These are phyloP conservation scores for Blastomyces emzantsi DNA, from an alignment of 2,329 filamentous ascomycete genomes.

Conservation along the genomic window DNA sequence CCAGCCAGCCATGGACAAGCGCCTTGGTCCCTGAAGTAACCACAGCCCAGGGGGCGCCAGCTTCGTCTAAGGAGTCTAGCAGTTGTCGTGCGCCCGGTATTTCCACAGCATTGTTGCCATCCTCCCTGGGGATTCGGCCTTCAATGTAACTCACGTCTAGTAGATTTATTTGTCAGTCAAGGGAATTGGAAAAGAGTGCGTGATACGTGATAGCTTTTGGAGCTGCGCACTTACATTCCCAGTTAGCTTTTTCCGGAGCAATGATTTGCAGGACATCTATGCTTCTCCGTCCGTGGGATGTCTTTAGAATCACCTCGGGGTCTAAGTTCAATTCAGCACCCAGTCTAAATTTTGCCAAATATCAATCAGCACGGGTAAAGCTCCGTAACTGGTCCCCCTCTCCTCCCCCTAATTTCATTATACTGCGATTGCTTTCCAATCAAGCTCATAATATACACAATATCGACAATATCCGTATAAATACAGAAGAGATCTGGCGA, in stretches of 20 bases:
- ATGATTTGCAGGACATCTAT: constrained; percentile 78
- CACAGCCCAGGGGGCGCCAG: constrained; percentile 70
- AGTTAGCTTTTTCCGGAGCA: constrained; percentile 76
- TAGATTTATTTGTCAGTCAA: constrained; percentile 9
- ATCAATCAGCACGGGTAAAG: constrained; percentile 1
- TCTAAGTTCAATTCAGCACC: constrained; percentile 76
- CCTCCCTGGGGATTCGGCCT: constrained; percentile 63
- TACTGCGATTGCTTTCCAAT: not conserved
- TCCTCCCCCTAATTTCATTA: not conserved
- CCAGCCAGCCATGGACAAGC: constrained; percentile 64
- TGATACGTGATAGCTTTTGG: not conserved
- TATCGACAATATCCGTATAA: not conserved
- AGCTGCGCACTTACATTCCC: constrained; percentile 63
- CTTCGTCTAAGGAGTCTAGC: constrained; percentile 55
- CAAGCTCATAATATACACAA: constrained; percentile 1
- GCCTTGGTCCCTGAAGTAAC: constrained; percentile 60
- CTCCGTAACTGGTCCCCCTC: not conserved
- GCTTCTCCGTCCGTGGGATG: constrained; percentile 80
- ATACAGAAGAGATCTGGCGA: constrained; percentile 4
- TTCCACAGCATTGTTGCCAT: constrained; percentile 69
- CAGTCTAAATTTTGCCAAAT: constrained; percentile 24
- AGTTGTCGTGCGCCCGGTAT: constrained; percentile 73
- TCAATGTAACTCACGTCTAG: constrained; percentile 73
- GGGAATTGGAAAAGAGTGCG: not conserved
- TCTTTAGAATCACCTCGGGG: constrained; percentile 75